Evolutionary conservation across 495 filamentous ascomycete genomes (phyloP), one percentile per base, ranked within the genome.

Genomic region (Daldinia grandis): DNA sequence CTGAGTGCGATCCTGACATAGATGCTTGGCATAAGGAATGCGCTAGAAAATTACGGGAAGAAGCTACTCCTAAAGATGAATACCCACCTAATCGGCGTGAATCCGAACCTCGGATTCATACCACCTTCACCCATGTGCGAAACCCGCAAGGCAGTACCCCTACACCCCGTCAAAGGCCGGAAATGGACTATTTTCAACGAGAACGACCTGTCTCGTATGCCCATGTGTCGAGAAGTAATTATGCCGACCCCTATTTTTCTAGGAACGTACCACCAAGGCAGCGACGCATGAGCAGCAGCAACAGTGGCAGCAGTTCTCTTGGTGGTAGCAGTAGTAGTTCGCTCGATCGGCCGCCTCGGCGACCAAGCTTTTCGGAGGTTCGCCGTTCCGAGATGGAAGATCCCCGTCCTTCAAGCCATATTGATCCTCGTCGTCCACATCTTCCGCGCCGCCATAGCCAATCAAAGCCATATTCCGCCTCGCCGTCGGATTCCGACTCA

Each of bases 21-120:
- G 85, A 92, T 42, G 78, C 82, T 62, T 99, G 95, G 95, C 93
- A 98, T 74, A 88, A 93, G 66, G 81, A 82, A 5, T 92, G 94
- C 49, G 83, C 84, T 4, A 77, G 85, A 38, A 85, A 83, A 66
- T 76, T 92, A 30, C 80, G 82, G 9, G 80, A 80, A 57, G 76
- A 81, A 42, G 80, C 79, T 15, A 81, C 78, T n/a, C 76, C 75
- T 12, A 77, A 70, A 64, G 78, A 73, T 17, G 74, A 75, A 50
- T 54, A 66, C 25, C 64, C 74, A 6, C 65, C 71, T 38, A 62
- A 25, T 37, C 72, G 65, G 10, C 56, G 27, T 9, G 27, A 69
- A 9, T 69, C 73, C 21, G 70, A 76, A 33, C 62, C 74, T 50
- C 68, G 70, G 14, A 55, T 72, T 24, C 66, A 74, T 28, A 62